These are phyloP conservation scores for Ramularia collo-cygni DNA, from an alignment of 2,329 filamentous ascomycete genomes.

Conservation along the genomic window DNA sequence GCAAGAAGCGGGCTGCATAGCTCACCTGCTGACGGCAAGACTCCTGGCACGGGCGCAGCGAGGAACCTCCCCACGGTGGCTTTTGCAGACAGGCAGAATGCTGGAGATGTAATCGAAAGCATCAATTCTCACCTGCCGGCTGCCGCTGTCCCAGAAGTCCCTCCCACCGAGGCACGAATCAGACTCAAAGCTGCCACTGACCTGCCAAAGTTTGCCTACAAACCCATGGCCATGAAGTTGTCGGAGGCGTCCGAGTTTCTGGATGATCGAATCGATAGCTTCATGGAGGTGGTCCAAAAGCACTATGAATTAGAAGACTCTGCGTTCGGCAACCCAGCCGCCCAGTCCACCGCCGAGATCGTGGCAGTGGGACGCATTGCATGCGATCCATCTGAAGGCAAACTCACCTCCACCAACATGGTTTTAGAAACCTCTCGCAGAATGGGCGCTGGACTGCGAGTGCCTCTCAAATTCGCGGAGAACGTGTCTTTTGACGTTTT, in stretches of 20 bases:
- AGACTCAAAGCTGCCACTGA: constrained; percentile 82
- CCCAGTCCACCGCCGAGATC: constrained; percentile 76
- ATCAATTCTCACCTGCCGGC: constrained; percentile 70
- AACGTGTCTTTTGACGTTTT: constrained; percentile 76
- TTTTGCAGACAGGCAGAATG: constrained; percentile 70
- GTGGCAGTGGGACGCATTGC: constrained; percentile 88
- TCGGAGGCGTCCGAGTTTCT: constrained; percentile 88
- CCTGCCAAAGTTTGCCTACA: constrained; percentile 83
- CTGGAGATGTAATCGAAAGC: constrained; percentile 75
- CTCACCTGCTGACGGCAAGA: constrained; percentile 43
- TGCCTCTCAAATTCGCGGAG: constrained; percentile 66
- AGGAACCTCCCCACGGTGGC: constrained; percentile 12
- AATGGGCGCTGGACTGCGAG: constrained; percentile 72
- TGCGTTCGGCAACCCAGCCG: constrained; percentile 79
- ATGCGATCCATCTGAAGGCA: constrained; percentile 78
- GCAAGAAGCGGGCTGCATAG: constrained; percentile 35
- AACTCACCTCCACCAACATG: constrained; percentile 75
- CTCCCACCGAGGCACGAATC: constrained; percentile 68
- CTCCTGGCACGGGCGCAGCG: constrained; percentile 17
- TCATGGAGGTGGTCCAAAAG: constrained; percentile 64
- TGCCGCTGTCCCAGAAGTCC: constrained; percentile 37
- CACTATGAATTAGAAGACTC: constrained; percentile 69
- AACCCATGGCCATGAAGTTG: constrained; percentile 88
- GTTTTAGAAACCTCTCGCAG: constrained; percentile 83
- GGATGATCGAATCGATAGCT: constrained; percentile 92